Percentiles rank a stretch among this genome's conserved stretches.
Conservation (phyloP, 129 eudicot genomes). For the Pittosporum tobira region DNA sequence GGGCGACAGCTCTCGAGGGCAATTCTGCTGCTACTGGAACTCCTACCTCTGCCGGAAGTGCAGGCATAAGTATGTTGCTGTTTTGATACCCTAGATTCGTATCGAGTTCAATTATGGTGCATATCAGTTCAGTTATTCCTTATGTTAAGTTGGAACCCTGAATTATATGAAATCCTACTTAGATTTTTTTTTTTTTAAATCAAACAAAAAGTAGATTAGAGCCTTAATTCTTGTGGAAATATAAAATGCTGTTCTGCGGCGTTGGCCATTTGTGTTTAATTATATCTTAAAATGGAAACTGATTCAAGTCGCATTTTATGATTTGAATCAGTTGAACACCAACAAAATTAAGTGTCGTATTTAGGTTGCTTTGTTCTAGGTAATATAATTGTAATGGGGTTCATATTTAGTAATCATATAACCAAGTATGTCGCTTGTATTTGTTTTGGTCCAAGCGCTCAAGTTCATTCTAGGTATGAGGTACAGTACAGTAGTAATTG, state of each 20-base stretch:
- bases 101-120: background rate
- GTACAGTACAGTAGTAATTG: background rate
- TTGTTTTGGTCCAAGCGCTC: background rate
- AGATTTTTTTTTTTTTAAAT: too few species aligned
- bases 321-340: too few species aligned
- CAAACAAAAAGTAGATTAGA: too few species aligned
- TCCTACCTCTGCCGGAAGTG: slow-evolving; percentile 91
- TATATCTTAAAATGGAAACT: too few species aligned
- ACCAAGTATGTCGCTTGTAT: too few species aligned
- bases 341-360: background rate
- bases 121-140: background rate
- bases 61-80: slow-evolving; percentile 71
- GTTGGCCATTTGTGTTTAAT: too few species aligned
- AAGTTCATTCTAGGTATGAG: background rate
- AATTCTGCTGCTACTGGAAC: slow-evolving; percentile 66
- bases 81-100: too few species aligned
- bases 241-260: too few species aligned
- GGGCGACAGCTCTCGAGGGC: slow-evolving; percentile 95
- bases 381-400: too few species aligned
- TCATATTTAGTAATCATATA: background rate
- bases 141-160: background rate
- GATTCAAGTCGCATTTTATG: too few species aligned
- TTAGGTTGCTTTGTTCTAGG: background rate
- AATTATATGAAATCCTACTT: too few species aligned
- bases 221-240: too few species aligned